Conservation (phyloP, 2,329 filamentous ascomycete species). For the Trichoderma afroharzianum region DNA sequence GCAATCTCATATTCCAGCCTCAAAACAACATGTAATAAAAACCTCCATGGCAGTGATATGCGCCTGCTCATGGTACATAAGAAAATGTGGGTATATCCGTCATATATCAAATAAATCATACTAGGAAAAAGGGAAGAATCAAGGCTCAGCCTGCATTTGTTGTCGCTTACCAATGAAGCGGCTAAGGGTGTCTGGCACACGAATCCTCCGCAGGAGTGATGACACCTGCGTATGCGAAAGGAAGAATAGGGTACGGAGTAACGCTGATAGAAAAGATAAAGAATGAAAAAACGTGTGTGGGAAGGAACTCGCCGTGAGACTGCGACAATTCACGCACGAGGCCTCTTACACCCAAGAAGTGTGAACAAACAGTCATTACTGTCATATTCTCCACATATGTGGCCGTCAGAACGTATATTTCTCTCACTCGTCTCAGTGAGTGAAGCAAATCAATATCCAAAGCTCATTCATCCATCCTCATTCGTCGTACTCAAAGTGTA, state of each 20-base stretch:
- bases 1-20: background rate
- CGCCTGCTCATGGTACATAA: slow-evolving; percentile 19
- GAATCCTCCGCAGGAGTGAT: slow-evolving; percentile 19
- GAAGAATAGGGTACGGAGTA: background rate
- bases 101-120: slow-evolving; percentile 23
- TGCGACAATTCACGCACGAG: background rate
- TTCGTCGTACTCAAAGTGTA: background rate
- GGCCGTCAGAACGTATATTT: slow-evolving; percentile 11
- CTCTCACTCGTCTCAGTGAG: background rate
- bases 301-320: background rate
- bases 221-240: slow-evolving; percentile 17
- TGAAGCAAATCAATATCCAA: background rate
- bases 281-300: background rate
- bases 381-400: background rate
- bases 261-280: background rate
- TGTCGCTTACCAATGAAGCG: slow-evolving; percentile 1
- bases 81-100: slow-evolving; percentile 32
- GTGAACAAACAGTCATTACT: background rate
- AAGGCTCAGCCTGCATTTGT: slow-evolving; percentile 14
- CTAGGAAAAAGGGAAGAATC: background rate
- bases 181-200: slow-evolving; percentile 15
- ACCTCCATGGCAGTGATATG: background rate
- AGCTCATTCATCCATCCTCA: background rate
- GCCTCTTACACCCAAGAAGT: background rate
- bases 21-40: background rate